Base-by-base conservation (phyloP, 257 asterid species). In the Fraxinus excelsior region DNA sequence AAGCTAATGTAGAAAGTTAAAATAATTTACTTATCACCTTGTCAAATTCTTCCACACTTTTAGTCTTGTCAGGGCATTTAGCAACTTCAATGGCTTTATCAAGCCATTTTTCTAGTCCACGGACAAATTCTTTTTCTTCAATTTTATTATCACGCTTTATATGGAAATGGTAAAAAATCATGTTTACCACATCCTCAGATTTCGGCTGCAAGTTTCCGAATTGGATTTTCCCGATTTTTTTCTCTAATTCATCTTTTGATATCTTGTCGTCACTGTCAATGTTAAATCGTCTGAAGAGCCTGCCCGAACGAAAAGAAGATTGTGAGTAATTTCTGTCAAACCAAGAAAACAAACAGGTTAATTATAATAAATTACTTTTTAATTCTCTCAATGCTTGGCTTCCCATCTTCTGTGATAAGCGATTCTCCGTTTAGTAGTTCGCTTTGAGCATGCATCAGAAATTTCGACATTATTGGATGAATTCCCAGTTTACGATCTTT, bases 271-370 rank as follows among this genome's bases (percentile, higher is more conserved):
- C 75, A 13, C 53, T 35, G 28, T 85, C 60, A 2, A 77, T 4
- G 75, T 84, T 91, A 66, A 79, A 78, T 32, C 84, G 72, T 67
- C 64, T 73, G 84, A 90, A 88, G 32, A 90, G 82, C 42, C 95
- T 90, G 85, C 77, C 31, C 74, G 28, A 76, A 72, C 10, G 70
- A 76, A 67, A 44, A 74, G 4, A 10, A 37, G 44, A 58, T 14
- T 8, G 64, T 66, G 65, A 80, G 42, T 25, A 28, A 49, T 66
- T 25, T 12, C 12, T 40, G 67, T 25, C 21, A 4, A 7, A 68
- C 40, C 3, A 5, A 37, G 26, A n/a, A 44, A 16, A 70, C 14
- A n/a, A 38, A 37, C 16, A n/a, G 13, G 51, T 34, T 1, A 31
- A 19, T 9, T 16, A 37, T 70, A 0, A 34, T 67, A 37, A 53